phyloP scores from a whole-genome alignment of 2,329 filamentous ascomycete species.

The Myrmaecium sp. region DNA sequence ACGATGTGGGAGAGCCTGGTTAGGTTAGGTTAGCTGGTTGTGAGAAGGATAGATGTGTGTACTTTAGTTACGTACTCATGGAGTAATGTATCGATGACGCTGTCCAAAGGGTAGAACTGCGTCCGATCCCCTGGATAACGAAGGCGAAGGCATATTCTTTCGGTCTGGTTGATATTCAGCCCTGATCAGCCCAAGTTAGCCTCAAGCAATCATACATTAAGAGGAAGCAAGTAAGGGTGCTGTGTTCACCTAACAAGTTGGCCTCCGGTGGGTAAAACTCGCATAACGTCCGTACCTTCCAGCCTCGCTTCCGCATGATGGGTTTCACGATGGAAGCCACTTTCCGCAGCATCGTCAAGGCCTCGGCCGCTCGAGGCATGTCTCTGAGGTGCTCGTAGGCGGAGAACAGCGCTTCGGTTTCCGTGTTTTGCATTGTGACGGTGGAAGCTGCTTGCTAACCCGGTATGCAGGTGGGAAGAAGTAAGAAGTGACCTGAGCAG shows the following conservation, averaged over 20 bases:
- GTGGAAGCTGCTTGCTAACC: slow-evolving; percentile 1
- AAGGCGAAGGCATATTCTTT: slow-evolving; percentile 67
- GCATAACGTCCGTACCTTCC: slow-evolving; percentile 60
- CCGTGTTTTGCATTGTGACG: slow-evolving; percentile 14
- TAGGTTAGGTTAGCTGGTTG: too few species aligned
- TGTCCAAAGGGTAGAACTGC: slow-evolving; percentile 66
- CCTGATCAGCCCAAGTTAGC: slow-evolving; percentile 22
- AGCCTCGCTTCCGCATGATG: slow-evolving; percentile 75
- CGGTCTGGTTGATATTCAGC: slow-evolving; percentile 60
- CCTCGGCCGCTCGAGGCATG: slow-evolving; percentile 26
- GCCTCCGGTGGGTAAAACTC: slow-evolving; percentile 70
- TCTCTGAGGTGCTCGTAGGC: slow-evolving; percentile 32
- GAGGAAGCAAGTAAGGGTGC: not conserved
- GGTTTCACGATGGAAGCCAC: slow-evolving; percentile 83
- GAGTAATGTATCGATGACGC: slow-evolving; percentile 77
- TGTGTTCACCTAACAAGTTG: slow-evolving; percentile 48
- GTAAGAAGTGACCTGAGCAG: not conserved
- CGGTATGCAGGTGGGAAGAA: not conserved
- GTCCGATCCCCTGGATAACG: slow-evolving; percentile 57
- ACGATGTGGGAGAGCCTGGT: slow-evolving; percentile 61
- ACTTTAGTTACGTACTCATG: slow-evolving; percentile 61
- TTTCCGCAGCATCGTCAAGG: slow-evolving; percentile 50
- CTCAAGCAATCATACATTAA: slow-evolving; percentile 1
- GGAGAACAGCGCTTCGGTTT: slow-evolving; percentile 31
- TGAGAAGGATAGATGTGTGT: too few species aligned